Evolutionary conservation across 2,329 filamentous ascomycete genomes (phyloP).

Genomic region (Colletotrichum sp.): DNA sequence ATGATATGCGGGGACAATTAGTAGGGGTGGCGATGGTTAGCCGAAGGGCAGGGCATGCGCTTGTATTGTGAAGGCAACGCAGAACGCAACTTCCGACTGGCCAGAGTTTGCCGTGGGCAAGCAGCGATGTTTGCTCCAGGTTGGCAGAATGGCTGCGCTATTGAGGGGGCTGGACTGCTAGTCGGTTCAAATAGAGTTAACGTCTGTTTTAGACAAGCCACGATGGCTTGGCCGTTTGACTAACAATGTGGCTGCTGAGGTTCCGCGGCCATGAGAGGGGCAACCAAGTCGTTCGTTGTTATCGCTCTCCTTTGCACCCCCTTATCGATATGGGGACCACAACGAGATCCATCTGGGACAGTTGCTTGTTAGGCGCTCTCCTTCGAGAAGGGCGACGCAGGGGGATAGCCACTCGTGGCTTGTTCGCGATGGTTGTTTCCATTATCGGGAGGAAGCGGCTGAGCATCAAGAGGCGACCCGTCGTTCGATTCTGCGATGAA

Average conservation of each 20-base stretch:
- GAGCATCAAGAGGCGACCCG: neutral
- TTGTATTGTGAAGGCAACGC: neutral
- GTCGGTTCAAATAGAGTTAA: slow-evolving; percentile 3
- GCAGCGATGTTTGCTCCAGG: neutral
- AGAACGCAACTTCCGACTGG: neutral
- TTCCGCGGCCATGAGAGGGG: no score
- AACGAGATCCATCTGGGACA: neutral
- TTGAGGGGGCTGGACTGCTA: neutral
- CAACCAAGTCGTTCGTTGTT: neutral
- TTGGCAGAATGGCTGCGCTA: neutral
- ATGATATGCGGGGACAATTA: neutral
- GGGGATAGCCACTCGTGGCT: neutral
- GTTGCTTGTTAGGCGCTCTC: neutral
- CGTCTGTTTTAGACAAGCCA: neutral
- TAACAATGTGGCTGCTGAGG: neutral
- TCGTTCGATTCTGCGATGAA: neutral
- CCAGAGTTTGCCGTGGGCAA: neutral
- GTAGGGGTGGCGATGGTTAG: neutral
- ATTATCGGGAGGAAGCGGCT: neutral
- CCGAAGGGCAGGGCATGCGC: neutral
- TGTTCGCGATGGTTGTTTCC: neutral
- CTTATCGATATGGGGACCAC: neutral
- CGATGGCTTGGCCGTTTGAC: neutral
- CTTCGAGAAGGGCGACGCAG: neutral
- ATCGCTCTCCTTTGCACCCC: neutral